Evolutionary conservation across 345 rosid species (phyloP).

Genomic region (Hibiscus mutabilis): DNA sequence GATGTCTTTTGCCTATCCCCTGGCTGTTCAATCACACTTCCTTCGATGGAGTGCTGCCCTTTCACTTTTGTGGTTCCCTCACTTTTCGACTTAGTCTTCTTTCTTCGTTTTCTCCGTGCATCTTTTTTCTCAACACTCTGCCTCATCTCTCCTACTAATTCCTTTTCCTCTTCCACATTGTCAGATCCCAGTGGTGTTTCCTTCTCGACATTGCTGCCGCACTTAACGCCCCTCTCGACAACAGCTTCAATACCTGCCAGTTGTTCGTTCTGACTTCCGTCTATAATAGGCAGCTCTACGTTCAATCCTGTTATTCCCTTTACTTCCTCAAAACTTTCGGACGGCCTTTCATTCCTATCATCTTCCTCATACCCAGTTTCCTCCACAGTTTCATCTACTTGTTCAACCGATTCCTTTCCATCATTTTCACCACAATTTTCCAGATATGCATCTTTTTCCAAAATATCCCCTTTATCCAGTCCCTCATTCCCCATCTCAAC

Average conservation of each 20-base stretch:
- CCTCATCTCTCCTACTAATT: not conserved
- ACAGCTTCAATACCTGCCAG: not conserved
- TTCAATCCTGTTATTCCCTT: not conserved
- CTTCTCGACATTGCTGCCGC: not conserved
- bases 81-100: not conserved
- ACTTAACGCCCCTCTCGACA: not conserved
- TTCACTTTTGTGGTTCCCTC: not conserved
- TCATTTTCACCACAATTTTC: not conserved
- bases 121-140: not conserved
- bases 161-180: not conserved
- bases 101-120: not conserved
- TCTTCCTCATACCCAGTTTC: not conserved
- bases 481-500: conserved; percentile 6
- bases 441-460: not conserved
- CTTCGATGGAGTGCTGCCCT: not conserved
- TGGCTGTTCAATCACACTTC: not conserved
- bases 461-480: conserved; percentile 1
- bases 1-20: not conserved
- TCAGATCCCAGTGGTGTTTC: not conserved
- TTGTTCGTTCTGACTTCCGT: not conserved
- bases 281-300: not conserved
- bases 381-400: not conserved
- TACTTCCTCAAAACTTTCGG: conserved; percentile 10
- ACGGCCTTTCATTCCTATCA: not conserved
- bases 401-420: not conserved